A percentile compares a stretch with the other conserved stretches of the same genome.
Evolutionary conservation across 176 grass and related monocot species (phyloP).

Genomic region (Luzula sylvatica): DNA sequence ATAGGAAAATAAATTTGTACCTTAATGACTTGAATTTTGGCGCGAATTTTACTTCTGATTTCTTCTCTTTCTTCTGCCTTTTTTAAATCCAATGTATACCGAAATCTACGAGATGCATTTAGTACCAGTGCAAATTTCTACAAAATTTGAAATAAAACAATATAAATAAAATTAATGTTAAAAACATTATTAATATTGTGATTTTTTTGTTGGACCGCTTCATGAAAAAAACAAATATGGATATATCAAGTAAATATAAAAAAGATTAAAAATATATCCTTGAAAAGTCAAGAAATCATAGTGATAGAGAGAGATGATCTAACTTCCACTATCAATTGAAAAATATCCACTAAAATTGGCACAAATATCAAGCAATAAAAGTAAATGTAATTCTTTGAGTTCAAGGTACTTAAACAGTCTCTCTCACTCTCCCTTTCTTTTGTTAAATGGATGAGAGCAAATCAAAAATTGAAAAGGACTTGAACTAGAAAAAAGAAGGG

Average conservation of each 20-base stretch:
- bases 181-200: neutral
- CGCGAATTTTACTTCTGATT: slow-evolving; percentile 62
- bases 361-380: neutral
- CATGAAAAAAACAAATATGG: neutral
- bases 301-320: neutral
- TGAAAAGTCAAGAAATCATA: slow-evolving; percentile 3
- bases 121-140: slow-evolving; percentile 78
- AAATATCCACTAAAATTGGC: neutral
- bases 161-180: neutral
- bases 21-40: slow-evolving; percentile 73
- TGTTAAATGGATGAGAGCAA: too few species aligned
- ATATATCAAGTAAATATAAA: too few species aligned
- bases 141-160: slow-evolving; percentile 5
- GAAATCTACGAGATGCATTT: slow-evolving; percentile 86
- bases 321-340: neutral
- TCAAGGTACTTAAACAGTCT: slow-evolving; percentile 8
- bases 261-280: neutral
- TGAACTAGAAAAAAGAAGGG: too few species aligned
- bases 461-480: too few species aligned
- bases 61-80: slow-evolving; percentile 66
- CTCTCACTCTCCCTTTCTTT: too few species aligned
- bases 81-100: slow-evolving; percentile 91
- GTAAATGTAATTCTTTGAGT: neutral
- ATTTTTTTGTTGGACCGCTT: neutral
- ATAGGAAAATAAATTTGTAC: slow-evolving; percentile 32